Base-by-base conservation (phyloP, 202 grass and related monocot species). In the Tripidium arundinaceum region DNA sequence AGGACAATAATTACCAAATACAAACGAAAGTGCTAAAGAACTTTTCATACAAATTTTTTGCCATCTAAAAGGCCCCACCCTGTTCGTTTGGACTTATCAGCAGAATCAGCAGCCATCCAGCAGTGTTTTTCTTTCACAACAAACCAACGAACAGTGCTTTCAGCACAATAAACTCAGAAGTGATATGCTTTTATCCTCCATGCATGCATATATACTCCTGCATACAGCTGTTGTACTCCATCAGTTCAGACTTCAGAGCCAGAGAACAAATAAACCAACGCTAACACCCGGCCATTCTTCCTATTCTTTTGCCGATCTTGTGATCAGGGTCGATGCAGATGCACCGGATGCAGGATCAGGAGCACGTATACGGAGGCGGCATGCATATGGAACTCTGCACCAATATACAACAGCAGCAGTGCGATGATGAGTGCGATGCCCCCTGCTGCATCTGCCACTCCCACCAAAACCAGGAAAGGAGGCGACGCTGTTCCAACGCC, bases 391-490 rank as follows among this genome's bases (percentile, higher is more conserved):
- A 81, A 71, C 64, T 84, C 49, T 71, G 82, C 64, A 81, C 45
- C 9, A 82, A 31, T 77, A 45, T 19, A 21, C 34, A 36, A 3
- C 29, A 31, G 29, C 41, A 15, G 59, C 60, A 18, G 14, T 16
- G 64, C 63, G 81, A 59, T 62, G 26, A 79, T 64, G 71, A 81
- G 70, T 31, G 72, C 34, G 57, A 58, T 64, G 65, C 46, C 29
- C 67, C 39, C 68, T 39, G 28, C 49, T 62, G 52, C 40, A 55
- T 52, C 26, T 24, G 11, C 42, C 10, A 7, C 74, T 39, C 74
- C 11, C 55, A 31, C 29, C 87, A 85, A 89, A 77, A 57, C 77
- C 72, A 40, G 77, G 64, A 66, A 81, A 72, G 28, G 82, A 65
- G 38, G 8, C 77, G 75, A 66, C 39, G 11, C 71, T n/a, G 58